A percentile compares a stretch with the other conserved stretches of the same genome.
These are phyloP conservation scores for Coniophora puteana DNA, from an alignment of 1,284 basidiomycete genomes.

Conservation along the genomic window DNA sequence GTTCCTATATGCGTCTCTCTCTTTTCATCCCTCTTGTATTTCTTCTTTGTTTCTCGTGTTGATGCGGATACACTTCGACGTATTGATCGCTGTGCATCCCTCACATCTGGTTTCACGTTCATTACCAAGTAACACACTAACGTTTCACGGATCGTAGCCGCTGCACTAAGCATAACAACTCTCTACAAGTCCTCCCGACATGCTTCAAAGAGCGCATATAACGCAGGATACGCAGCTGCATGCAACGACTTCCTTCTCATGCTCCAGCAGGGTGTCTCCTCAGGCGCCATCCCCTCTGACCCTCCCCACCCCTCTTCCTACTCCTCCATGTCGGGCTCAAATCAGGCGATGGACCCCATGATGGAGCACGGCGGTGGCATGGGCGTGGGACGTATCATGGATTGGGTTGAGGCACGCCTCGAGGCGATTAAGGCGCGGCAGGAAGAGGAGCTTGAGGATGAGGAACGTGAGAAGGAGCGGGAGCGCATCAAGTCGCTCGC, in stretches of 20 bases:
- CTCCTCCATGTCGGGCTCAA: slow-evolving; percentile 29
- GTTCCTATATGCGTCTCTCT: no score
- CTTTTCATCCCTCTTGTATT: background rate
- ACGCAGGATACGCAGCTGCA: slow-evolving; percentile 70
- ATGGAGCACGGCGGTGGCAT: slow-evolving; percentile 53
- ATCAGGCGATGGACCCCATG: no score
- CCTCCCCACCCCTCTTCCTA: no score
- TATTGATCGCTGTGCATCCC: slow-evolving; percentile 2
- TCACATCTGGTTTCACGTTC: no score
- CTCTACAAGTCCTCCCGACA: slow-evolving; percentile 72
- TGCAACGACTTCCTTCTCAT: slow-evolving; percentile 75
- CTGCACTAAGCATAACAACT: slow-evolving; percentile 77
- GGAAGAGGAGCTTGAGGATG: slow-evolving; percentile 77
- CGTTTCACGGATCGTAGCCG: slow-evolving; percentile 41
- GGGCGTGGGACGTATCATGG: slow-evolving; percentile 73
- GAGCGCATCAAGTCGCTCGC: no score
- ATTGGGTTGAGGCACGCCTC: slow-evolving; percentile 70
- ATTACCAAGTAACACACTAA: slow-evolving; percentile 14
- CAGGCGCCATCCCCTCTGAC: slow-evolving; percentile 42
- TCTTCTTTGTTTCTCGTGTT: slow-evolving; percentile 3
- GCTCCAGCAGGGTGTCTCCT: slow-evolving; percentile 76
- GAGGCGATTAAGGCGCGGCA: slow-evolving; percentile 68
- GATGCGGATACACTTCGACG: slow-evolving; percentile 6
- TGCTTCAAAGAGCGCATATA: slow-evolving; percentile 72
- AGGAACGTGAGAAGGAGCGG: slow-evolving; percentile 55